These are phyloP conservation scores for Curvularia lunata DNA, from an alignment of 2,329 filamentous ascomycete species.

Conservation along the genomic window DNA sequence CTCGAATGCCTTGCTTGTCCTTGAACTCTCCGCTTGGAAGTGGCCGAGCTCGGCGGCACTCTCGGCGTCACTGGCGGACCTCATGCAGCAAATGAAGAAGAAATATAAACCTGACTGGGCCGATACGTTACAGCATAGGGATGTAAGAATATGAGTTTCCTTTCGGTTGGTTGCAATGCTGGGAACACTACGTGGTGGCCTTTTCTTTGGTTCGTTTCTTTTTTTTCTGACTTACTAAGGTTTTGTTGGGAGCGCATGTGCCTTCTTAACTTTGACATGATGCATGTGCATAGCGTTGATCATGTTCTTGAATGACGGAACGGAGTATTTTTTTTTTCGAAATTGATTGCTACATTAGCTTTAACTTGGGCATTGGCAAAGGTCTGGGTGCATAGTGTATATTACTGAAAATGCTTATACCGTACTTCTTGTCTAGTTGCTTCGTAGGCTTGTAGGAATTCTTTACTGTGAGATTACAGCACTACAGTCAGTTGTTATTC, in stretches of 20 bases:
- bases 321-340: too few relatives aligned
- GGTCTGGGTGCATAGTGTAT: neutral
- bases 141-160: slow-evolving; percentile 36
- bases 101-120: slow-evolving; percentile 38
- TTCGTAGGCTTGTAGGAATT: neutral
- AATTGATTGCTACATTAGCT: too few relatives aligned
- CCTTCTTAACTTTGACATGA: neutral
- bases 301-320: neutral
- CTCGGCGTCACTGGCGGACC: slow-evolving; percentile 36
- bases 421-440: neutral
- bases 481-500: neutral
- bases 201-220: neutral
- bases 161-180: neutral
- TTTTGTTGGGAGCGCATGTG: neutral
- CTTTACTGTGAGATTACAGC: neutral
- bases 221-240: slow-evolving; percentile 19
- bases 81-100: slow-evolving; percentile 44
- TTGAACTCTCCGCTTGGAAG: slow-evolving; percentile 43
- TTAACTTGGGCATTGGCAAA: neutral
- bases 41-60: slow-evolving; percentile 44
- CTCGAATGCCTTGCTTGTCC: slow-evolving; percentile 44
- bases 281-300: neutral
- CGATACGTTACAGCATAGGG: slow-evolving; percentile 33
- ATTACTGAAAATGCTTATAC: neutral
- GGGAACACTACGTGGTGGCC: neutral